phyloP scores from a whole-genome alignment of 2,329 filamentous ascomycete genomes.

The Coniochaeta pulveracea region DNA sequence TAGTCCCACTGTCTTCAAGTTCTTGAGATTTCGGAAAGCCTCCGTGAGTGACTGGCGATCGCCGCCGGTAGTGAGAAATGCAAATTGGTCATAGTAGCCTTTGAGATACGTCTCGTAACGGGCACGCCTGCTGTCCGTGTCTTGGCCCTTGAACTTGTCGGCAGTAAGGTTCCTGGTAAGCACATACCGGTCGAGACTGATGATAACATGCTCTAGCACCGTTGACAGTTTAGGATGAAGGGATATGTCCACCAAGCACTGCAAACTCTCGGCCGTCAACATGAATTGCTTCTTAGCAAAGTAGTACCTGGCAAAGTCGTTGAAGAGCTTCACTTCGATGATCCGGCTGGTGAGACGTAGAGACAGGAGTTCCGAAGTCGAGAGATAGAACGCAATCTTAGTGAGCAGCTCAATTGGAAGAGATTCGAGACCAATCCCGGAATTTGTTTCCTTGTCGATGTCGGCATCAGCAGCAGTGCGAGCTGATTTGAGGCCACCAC shows the following conservation, averaged over 20 bases:
- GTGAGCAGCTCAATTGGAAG: conserved; percentile 38
- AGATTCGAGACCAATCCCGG: neutral
- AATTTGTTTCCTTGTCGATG: too few relatives aligned
- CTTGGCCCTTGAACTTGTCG: neutral
- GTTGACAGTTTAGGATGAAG: conserved; percentile 26
- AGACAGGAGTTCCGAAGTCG: conserved; percentile 40
- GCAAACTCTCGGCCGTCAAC: conserved; percentile 44
- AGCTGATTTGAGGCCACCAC: too few relatives aligned
- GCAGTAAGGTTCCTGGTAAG: neutral
- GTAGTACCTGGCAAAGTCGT: conserved; percentile 48
- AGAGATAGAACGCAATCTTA: conserved; percentile 38
- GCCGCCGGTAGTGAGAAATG: conserved; percentile 28
- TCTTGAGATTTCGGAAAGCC: conserved; percentile 41
- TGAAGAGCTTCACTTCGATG: conserved; percentile 41
- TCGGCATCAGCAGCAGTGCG: too few relatives aligned
- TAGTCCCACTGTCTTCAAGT: conserved; percentile 44
- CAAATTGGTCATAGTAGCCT: conserved; percentile 13
- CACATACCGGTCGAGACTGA: conserved; percentile 27
- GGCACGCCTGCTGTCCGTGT: neutral
- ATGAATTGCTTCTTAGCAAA: conserved; percentile 58
- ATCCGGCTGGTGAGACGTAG: conserved; percentile 44
- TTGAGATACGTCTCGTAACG: neutral
- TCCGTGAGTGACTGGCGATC: conserved; percentile 42
- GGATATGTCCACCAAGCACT: conserved; percentile 41
- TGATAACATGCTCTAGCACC: conserved; percentile 33